These are phyloP conservation scores for Asterella californica DNA, from an alignment of 225 moss, liverwort and hornwort genomes.

Conservation along the genomic window DNA sequence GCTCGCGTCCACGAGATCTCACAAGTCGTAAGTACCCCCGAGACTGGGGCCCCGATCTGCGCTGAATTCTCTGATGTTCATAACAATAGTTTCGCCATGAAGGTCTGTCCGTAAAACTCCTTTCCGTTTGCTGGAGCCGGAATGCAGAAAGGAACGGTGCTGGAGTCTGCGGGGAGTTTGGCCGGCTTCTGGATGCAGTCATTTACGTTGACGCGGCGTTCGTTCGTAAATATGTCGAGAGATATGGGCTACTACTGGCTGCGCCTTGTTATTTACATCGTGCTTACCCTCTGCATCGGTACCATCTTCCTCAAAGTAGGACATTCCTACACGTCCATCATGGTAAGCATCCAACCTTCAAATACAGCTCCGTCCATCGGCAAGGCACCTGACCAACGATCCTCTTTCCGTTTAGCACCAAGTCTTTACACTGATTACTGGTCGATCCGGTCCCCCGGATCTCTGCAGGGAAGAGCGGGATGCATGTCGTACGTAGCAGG, in stretches of 20 bases:
- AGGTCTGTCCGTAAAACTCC: neutral
- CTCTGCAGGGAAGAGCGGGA: constrained; percentile 61
- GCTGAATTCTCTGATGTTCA: no score
- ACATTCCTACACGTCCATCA: constrained; percentile 68
- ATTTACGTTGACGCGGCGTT: constrained; percentile 61
- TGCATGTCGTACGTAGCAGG: constrained; percentile 71
- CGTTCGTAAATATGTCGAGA: constrained; percentile 86
- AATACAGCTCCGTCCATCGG: neutral
- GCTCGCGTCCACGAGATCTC: constrained; percentile 76
- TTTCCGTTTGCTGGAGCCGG: neutral
- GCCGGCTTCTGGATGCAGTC: constrained; percentile 73
- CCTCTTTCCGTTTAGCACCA: no score
- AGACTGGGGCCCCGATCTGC: no score
- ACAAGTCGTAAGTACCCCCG: constrained; percentile 48
- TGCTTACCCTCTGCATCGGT: constrained; percentile 75
- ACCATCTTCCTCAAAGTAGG: constrained; percentile 83
- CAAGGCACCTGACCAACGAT: no score
- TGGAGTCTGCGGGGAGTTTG: constrained; percentile 74
- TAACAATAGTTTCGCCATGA: no score
- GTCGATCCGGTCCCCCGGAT: neutral
- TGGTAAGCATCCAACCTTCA: constrained; percentile 40
- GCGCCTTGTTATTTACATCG: constrained; percentile 75
- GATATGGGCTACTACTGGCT: constrained; percentile 99
- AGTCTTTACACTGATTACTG: no score
- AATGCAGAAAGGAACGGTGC: constrained; percentile 64